Conservation (phyloP, 2,329 filamentous ascomycete genomes). For the Ambrosiella cleistominuta region DNA sequence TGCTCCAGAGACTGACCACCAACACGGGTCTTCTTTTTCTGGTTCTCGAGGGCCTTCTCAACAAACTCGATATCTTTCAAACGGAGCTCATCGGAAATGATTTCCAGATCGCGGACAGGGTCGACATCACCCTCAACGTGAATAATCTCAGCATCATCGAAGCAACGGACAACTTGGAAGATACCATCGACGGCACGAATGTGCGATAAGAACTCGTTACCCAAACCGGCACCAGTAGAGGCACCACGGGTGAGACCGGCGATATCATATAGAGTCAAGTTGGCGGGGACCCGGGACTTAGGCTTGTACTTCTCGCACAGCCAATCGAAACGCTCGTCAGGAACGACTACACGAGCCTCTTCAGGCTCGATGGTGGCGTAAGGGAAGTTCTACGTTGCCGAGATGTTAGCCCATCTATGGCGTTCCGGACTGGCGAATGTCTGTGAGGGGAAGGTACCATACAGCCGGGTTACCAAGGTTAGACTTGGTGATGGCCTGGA, state of each 20-base stretch:
- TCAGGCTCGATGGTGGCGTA: slow-evolving; percentile 98
- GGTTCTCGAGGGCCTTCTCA: slow-evolving; percentile 81
- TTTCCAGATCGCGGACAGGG: slow-evolving; percentile 80
- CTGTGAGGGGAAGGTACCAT: slow-evolving; percentile 25
- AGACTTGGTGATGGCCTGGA: slow-evolving; percentile 98
- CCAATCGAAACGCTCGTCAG: slow-evolving; percentile 93
- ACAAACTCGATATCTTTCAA: slow-evolving; percentile 98
- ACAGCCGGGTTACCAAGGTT: slow-evolving; percentile 91
- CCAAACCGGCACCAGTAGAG: slow-evolving; percentile 91
- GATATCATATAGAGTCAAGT: slow-evolving; percentile 97
- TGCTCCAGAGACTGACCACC: slow-evolving; percentile 92
- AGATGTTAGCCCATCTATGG: slow-evolving; percentile 15
- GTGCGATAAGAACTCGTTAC: slow-evolving; percentile 95
- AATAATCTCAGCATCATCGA: slow-evolving; percentile 98
- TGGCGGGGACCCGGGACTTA: slow-evolving; percentile 91
- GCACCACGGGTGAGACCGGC: slow-evolving; percentile 90
- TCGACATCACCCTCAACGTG: slow-evolving; percentile 98
- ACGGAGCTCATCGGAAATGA: slow-evolving; percentile 90
- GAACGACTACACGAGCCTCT: slow-evolving; percentile 92
- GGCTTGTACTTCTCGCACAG: slow-evolving; percentile 91
- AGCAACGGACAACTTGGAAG: slow-evolving; percentile 91
- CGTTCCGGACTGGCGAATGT: slow-evolving; percentile 20
- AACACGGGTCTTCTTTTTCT: slow-evolving; percentile 86
- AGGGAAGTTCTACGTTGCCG: slow-evolving; percentile 61
- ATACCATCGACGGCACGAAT: slow-evolving; percentile 97